phyloP scores from a whole-genome alignment of 192 early-diverging fungal species.

The Gonapodya prolifera region DNA sequence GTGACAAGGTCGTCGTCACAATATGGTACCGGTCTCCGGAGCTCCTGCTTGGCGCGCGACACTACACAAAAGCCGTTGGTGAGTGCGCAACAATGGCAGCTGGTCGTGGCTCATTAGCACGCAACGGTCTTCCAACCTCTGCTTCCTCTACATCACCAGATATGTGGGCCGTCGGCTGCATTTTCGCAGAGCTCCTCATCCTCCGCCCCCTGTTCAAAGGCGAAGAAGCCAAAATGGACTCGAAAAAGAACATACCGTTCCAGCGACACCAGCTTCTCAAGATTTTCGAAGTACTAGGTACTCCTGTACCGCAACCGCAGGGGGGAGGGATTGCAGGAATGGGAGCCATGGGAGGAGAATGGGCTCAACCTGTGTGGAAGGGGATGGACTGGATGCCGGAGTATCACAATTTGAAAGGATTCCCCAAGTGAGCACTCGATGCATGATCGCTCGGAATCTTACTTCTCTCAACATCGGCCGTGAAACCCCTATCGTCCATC shows the following conservation, averaged over 20 bases:
- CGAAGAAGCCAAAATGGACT: slow-evolving; percentile 62
- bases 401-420: slow-evolving; percentile 14
- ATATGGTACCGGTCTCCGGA: slow-evolving; percentile 55
- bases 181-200: slow-evolving; percentile 94
- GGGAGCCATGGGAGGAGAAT: slow-evolving; percentile 17
- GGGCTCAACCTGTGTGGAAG: slow-evolving; percentile 15
- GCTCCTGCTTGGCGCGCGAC: slow-evolving; percentile 40
- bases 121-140: not conserved
- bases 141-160: slow-evolving; percentile 29
- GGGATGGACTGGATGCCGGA: slow-evolving; percentile 23
- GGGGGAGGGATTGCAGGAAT: slow-evolving; percentile 86
- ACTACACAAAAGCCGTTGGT: slow-evolving; percentile 40
- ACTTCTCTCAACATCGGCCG: too few relatives aligned
- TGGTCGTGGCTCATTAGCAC: not conserved
- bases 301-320: slow-evolving; percentile 77
- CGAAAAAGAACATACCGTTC: slow-evolving; percentile 36
- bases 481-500: too few relatives aligned
- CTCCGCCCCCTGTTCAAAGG: slow-evolving; percentile 92
- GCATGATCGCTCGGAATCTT: too few relatives aligned
- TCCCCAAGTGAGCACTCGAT: slow-evolving; percentile 1
- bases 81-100: not conserved
- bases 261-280: slow-evolving; percentile 81
- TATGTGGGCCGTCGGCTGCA: slow-evolving; percentile 98
- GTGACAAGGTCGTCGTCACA: slow-evolving; percentile 41
- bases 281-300: slow-evolving; percentile 87